Evolutionary conservation across 2,329 filamentous ascomycete genomes (phyloP).

Genomic region (Aspergillus bombycis): DNA sequence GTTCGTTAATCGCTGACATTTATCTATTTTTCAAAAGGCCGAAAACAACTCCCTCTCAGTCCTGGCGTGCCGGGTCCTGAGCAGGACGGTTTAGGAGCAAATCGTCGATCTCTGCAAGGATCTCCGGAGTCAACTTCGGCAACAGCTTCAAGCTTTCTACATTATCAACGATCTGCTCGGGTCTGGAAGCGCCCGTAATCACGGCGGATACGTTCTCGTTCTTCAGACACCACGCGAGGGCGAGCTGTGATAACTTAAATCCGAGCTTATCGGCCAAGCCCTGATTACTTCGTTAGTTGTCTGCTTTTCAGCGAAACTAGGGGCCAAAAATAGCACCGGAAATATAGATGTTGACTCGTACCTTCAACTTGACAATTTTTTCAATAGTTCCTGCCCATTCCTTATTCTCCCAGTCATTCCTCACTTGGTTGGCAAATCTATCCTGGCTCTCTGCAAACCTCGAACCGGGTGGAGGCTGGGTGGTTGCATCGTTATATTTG

Average conservation of each 20-base stretch:
- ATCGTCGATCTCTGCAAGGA: conserved; percentile 52
- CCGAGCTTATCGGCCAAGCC: conserved; percentile 45
- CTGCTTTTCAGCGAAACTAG: too few relatives aligned
- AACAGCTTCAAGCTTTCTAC: conserved; percentile 50
- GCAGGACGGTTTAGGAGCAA: conserved; percentile 35
- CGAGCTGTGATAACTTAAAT: conserved; percentile 57
- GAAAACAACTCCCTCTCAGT: background rate
- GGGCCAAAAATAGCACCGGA: too few relatives aligned
- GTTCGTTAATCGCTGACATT: too few relatives aligned
- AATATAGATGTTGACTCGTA: background rate
- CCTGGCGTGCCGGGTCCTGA: conserved; percentile 25
- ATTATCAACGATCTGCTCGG: conserved; percentile 50
- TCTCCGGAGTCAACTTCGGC: conserved; percentile 46
- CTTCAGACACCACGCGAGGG: conserved; percentile 63
- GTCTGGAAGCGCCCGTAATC: conserved; percentile 48
- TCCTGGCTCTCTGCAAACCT: conserved; percentile 61
- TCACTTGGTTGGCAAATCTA: conserved; percentile 56
- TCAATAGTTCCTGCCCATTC: conserved; percentile 51
- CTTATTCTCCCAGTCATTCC: conserved; percentile 49
- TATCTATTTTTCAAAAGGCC: too few relatives aligned
- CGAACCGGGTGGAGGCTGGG: conserved; percentile 54
- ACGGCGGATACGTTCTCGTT: conserved; percentile 58
- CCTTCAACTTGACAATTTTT: conserved; percentile 57
- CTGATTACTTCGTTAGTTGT: conserved; percentile 9
- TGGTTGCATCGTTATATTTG: conserved; percentile 68